phyloP scores from a whole-genome alignment of 2,329 filamentous ascomycete genomes.

The Helotiales sp. region DNA sequence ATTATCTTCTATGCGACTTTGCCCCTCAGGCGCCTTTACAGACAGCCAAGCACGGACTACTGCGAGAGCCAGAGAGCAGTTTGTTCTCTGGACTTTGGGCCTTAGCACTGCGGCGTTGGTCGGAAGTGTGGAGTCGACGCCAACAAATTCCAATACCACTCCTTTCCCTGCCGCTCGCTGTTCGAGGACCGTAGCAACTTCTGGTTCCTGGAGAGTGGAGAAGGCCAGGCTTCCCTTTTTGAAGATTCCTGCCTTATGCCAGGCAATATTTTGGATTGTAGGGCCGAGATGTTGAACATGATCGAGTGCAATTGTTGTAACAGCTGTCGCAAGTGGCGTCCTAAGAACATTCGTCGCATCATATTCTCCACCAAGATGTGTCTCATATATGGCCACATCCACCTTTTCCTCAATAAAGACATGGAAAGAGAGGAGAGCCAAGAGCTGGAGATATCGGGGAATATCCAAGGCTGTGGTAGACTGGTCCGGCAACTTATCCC shows the following conservation, averaged over 20 bases:
- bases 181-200: constrained; percentile 46
- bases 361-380: constrained; percentile 63
- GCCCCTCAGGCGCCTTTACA: constrained; percentile 29
- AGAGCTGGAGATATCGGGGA: constrained; percentile 58
- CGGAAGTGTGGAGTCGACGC: constrained; percentile 21
- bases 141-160: constrained; percentile 38
- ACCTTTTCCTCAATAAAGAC: constrained; percentile 63
- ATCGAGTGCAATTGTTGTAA: constrained; percentile 65
- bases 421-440: constrained; percentile 64
- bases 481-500: constrained; percentile 37
- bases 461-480: constrained; percentile 38
- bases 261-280: constrained; percentile 64
- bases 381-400: constrained; percentile 63
- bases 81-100: constrained; percentile 57
- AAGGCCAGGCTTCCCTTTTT: constrained; percentile 60
- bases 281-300: constrained; percentile 61
- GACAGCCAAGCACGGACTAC: constrained; percentile 46
- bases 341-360: constrained; percentile 63
- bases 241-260: constrained; percentile 73
- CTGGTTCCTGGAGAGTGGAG: constrained; percentile 51
- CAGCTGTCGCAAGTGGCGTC: constrained; percentile 54
- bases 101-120: constrained; percentile 35
- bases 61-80: constrained; percentile 50
- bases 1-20: constrained; percentile 58
- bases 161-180: constrained; percentile 50